A percentile compares a stretch with the other conserved stretches of the same genome.
Evolutionary conservation across 257 asterid genomes (phyloP).

Genomic region (Solanum ahanhuiri): DNA sequence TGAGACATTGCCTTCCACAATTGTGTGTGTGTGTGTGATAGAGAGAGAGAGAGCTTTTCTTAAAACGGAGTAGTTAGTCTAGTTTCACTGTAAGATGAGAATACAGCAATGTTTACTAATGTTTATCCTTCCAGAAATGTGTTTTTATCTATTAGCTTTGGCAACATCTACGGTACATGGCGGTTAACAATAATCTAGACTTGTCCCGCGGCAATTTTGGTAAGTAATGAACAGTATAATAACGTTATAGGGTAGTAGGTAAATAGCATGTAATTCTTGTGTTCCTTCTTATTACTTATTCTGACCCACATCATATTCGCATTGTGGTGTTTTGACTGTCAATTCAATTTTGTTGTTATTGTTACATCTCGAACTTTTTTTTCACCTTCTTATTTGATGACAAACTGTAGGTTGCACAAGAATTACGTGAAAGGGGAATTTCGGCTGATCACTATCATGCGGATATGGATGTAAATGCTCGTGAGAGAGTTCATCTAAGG

Average conservation of each 20-base stretch:
- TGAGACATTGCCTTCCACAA: not conserved
- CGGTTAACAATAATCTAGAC: not conserved
- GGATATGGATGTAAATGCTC: conserved; percentile 79
- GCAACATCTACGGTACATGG: not conserved
- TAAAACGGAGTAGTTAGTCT: not conserved
- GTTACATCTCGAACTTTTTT: not conserved
- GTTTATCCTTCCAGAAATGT: not conserved
- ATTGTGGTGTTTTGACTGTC: not conserved
- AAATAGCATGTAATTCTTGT: not conserved
- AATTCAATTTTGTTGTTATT: not conserved
- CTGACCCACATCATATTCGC: not conserved
- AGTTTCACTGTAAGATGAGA: not conserved
- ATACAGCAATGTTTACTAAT: not conserved
- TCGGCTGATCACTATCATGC: conserved; percentile 91
- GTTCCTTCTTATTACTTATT: not conserved
- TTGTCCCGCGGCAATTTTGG: not conserved
- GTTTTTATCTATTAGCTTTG: not conserved
- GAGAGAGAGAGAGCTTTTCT: not conserved
- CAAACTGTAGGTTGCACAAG: conserved; percentile 71
- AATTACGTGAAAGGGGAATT: conserved; percentile 67
- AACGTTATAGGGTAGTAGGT: not conserved
- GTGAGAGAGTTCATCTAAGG: conserved; percentile 82
- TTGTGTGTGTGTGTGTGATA: not conserved
- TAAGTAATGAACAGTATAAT: not conserved
- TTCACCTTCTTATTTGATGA: not conserved